Conservation (phyloP, 441 rosid species). For the Croton setiger region DNA sequence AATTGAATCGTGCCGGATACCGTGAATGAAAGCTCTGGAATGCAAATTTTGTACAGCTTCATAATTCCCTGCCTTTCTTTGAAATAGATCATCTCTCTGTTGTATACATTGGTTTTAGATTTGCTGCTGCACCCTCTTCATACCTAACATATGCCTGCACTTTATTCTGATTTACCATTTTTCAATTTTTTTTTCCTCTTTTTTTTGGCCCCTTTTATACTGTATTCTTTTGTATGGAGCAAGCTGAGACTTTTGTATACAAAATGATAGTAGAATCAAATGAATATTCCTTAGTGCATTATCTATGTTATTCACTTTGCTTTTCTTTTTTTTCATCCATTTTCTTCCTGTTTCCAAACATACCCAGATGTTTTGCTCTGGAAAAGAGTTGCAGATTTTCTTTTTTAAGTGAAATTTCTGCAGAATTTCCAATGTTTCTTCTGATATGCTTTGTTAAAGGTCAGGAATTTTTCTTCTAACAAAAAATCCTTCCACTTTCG, state of each 20-base stretch:
- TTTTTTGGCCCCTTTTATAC: slow-evolving; percentile 1
- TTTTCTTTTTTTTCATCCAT: background rate
- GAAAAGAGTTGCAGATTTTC: background rate
- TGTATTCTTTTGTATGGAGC: slow-evolving; percentile 30
- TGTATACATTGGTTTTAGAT: slow-evolving; percentile 20
- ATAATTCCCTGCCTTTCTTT: slow-evolving; percentile 14
- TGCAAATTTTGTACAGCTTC: slow-evolving; percentile 57
- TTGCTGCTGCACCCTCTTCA: slow-evolving; percentile 19
- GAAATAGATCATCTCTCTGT: slow-evolving; percentile 27
- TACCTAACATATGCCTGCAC: slow-evolving; percentile 22
- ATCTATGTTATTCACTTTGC: background rate
- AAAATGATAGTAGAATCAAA: slow-evolving; percentile 28
- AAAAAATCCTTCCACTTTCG: no score
- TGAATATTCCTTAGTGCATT: slow-evolving; percentile 14
- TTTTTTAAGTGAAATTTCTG: background rate
- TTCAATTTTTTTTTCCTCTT: slow-evolving; percentile 2
- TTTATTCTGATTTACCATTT: slow-evolving; percentile 18
- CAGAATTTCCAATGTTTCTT: no score
- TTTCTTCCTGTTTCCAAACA: background rate
- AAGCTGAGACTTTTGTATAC: slow-evolving; percentile 28
- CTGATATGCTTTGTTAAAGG: no score
- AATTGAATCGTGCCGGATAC: slow-evolving; percentile 78
- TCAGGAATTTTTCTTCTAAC: no score
- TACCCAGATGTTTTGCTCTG: background rate
- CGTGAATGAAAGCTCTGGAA: slow-evolving; percentile 46